Percentiles rank a stretch among this genome's conserved stretches.
These are phyloP conservation scores for Macrotyloma uniflorum DNA, from an alignment of 306 rosid species.

Conservation along the genomic window DNA sequence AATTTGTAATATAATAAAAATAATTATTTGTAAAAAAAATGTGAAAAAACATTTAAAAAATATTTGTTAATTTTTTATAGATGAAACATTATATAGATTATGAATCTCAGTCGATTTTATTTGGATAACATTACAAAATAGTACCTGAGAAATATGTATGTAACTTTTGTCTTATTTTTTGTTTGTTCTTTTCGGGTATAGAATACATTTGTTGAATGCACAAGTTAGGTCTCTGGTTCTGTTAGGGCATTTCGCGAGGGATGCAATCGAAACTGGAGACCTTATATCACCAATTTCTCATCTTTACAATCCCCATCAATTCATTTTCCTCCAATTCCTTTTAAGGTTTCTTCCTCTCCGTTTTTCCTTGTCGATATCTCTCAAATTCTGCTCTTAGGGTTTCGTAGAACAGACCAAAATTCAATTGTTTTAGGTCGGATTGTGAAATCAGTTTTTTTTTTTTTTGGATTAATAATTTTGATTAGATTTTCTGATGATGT, in stretches of 20 bases:
- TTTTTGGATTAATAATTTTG: not conserved
- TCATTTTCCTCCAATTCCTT: slow-evolving; percentile 8
- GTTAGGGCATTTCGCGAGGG: slow-evolving; percentile 40
- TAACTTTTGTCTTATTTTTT: not conserved
- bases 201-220: not conserved
- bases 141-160: too few species aligned
- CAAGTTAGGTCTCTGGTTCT: not conserved
- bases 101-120: too few species aligned
- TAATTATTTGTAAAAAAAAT: too few species aligned
- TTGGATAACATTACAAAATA: too few species aligned
- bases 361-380: not conserved
- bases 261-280: slow-evolving; percentile 26
- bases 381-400: slow-evolving; percentile 28
- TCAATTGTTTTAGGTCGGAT: not conserved
- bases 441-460: not conserved
- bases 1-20: too few species aligned
- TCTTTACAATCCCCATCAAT: slow-evolving; percentile 6
- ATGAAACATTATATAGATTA: too few species aligned
- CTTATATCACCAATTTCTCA: not conserved
- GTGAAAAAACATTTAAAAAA: too few species aligned
- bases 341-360: slow-evolving; percentile 14
- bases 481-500: not conserved
- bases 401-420: slow-evolving; percentile 7
- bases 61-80: too few species aligned
- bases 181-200: not conserved